phyloP scores from a whole-genome alignment of 768 basidiomycete genomes.

The Podaxis sp. region DNA sequence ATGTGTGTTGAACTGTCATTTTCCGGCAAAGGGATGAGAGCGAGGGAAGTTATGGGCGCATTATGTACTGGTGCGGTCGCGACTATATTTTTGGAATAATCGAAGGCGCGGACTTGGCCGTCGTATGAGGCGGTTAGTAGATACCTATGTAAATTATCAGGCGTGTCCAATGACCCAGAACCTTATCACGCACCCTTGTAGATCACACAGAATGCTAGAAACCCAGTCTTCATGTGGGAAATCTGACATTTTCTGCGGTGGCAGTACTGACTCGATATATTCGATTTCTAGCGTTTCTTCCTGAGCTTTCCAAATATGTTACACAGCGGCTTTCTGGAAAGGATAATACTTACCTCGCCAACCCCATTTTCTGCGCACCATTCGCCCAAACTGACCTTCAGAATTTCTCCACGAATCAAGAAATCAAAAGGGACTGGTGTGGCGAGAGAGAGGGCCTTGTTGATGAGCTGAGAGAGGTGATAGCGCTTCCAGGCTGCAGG shows the following conservation, averaged over 20 bases:
- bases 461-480: slow-evolving; percentile 95
- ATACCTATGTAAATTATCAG: slow-evolving; percentile 38
- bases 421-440: slow-evolving; percentile 92
- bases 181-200: slow-evolving; percentile 43
- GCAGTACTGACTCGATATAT: slow-evolving; percentile 87
- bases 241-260: slow-evolving; percentile 77
- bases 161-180: not conserved
- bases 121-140: slow-evolving; percentile 84
- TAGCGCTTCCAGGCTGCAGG: slow-evolving; percentile 90
- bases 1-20: slow-evolving; percentile 31
- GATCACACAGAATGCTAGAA: slow-evolving; percentile 66
- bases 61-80: slow-evolving; percentile 50
- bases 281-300: slow-evolving; percentile 92
- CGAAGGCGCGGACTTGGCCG: slow-evolving; percentile 69
- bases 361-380: slow-evolving; percentile 72
- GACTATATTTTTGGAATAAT: slow-evolving; percentile 60
- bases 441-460: slow-evolving; percentile 79
- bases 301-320: slow-evolving; percentile 30
- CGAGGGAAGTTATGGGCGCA: slow-evolving; percentile 68
- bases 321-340: not conserved
- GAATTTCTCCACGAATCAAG: slow-evolving; percentile 77
- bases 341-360: slow-evolving; percentile 54
- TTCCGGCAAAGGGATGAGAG: slow-evolving; percentile 41
- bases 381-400: slow-evolving; percentile 67
- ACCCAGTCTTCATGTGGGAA: slow-evolving; percentile 95